Evolutionary conservation across 768 basidiomycete species (phyloP), one percentile per base, ranked within the genome.

Genomic region (Hysterangium stoloniferum): DNA sequence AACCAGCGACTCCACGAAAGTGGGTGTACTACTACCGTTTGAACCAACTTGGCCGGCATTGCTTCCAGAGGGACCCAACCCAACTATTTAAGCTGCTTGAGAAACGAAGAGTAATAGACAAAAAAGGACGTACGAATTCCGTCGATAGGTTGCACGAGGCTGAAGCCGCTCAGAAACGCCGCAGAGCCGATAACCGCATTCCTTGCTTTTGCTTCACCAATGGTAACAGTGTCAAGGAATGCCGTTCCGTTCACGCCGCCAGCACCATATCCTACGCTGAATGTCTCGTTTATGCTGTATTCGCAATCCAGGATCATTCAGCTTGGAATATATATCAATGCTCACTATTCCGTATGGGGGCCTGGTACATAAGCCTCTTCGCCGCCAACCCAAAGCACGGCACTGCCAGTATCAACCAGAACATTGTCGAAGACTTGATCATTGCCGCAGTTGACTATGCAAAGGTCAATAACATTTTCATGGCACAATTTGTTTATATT

Each of bases 331-430:
- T 19, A 42, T 27, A 8, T 12, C 11, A 32, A 50, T 13, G 15
- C 12, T 27, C 19, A 32, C 48, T 13, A 19, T 50, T 40, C 13
- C 3, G 48, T 27, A 22, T 22, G 1, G 11, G 48, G 48, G 36
- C 48, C 48, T 29, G 48, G 36, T 12, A 33, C 29, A 19, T 50
- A 50, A 5, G 48, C 15, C 24, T 37, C 7, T 19, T 50, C 48
- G 19, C 44, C 44, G 6, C 48, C 48, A 1, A 50, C 38, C 48
- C 48, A 50, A 15, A 50, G 48, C 27, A 50, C 42, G 17, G 48
- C 48, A 42, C 48, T 50, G n/a, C 48, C 48, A 9, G 48, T 50
- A 29, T 50, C 48, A 7, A 50, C 40, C 24, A 50, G 38, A 2
- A 50, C 48, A 31, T 50, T 28, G 4, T 40, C 29, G 37, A 50